Evolutionary conservation across 306 rosid species (phyloP), one percentile per base, ranked within the genome.

Genomic region (Cucumis hystrix): DNA sequence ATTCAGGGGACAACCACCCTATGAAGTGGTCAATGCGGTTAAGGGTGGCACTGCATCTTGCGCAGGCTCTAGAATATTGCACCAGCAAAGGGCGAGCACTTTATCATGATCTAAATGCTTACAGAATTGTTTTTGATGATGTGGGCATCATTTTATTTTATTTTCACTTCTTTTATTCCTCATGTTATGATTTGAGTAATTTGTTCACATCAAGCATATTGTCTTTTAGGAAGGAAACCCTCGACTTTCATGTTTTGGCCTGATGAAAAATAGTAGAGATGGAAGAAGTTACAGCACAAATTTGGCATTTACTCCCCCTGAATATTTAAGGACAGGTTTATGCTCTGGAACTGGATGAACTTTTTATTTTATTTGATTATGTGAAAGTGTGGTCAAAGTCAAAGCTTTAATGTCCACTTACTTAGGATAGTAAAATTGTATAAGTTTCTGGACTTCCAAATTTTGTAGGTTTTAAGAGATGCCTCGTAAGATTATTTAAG

Each of bases 221-320:
- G 8, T 80, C 72, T 37, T 81, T 82, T 87, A 94, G 98, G 96
- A 91, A 62, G 92, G 83, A 69, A 91, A 94, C 89, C 96, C 98
- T 77, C 87, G 93, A 82, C 98, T 94, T 82, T 94, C 97, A 57
- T 94, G 98, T 88, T 94, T 92, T 14, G 98, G 98, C 76, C 83
- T 94, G 92, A 94, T 92, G 96, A 94, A 94, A 87, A 94, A 95
- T 81, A 92, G 98, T 82, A 84, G 96, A 84, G 98, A 95, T 82
- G 98, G 98, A 63, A 95, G 92, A 86, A 95, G 96, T 86, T 95
- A 90, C 86, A 92, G 98, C 79, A 94, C 98, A 8, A 94, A 94
- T 78, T 84, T 94, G 87, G 97, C 98, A 37, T 95, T 92, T 82
- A 95, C 98, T 71, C 97, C 97, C 35, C 97, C 98, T 0, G 97